Base-by-base conservation (phyloP, 2,329 filamentous ascomycete genomes). In the Leptographium flavum region DNA sequence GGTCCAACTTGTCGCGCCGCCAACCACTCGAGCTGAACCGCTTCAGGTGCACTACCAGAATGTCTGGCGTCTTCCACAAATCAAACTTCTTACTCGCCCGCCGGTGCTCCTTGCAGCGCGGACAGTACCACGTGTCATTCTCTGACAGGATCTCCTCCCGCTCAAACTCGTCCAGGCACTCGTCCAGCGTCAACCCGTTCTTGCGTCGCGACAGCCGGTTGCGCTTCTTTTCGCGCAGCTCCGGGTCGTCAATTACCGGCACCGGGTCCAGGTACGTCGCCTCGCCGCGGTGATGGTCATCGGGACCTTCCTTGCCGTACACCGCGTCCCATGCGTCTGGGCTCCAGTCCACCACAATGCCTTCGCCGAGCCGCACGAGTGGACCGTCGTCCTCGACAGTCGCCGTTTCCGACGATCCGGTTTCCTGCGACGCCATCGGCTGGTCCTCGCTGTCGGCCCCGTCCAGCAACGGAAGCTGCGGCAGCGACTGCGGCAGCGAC, bases 121-220 rank as follows among this genome's bases (percentile, higher is more conserved):
- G 90, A 58, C 92, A 98, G 60, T 93, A 96, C 92, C 92, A 98
- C 49, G 87, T 90, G 59, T 98, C 93, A 57, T 93, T 84, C 60
- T 95, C 87, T 0, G 90, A 95, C 5, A 98, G 69, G 14, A 94
- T 79, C 63, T 98, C 92, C 49, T 88, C 84, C 59, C 90, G 90
- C 57, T 92, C 86, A 54, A 94, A 96, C 62, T 96, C 92, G 48
- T 88, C 83, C 45, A 98, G 74, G 58, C 92, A 98, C 54, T 95
- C 87, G 21, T 92, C 83, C 5, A 98, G 71, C 1, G 79, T 81
- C 52, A 95, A 81, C 25, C 92, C 92, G 45, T 79, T 71, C 61
- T 81, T 83, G 55, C 71, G 74, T 8, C 87, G 81, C 47, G 67
- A 68, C 41, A 69, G 68, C 32, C 88, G 81, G 45, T 69, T 71